Percentiles rank a stretch among this genome's conserved stretches.
Evolutionary conservation across 192 early-diverging fungal genomes (phyloP).

Genomic region (Dispira simplex): DNA sequence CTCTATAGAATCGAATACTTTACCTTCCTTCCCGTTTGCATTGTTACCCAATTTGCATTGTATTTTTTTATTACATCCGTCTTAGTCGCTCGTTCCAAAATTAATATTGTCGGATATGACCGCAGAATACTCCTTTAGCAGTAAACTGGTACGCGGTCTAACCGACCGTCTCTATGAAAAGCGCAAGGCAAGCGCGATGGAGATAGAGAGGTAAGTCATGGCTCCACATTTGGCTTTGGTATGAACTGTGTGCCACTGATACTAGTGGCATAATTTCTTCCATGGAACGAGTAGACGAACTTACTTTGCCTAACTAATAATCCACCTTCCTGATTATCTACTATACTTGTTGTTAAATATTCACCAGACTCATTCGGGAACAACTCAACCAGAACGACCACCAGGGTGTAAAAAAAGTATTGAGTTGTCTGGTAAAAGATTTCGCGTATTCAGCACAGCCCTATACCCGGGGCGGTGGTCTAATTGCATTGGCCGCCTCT

Average conservation of each 20-base stretch:
- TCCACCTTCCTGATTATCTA: slow-evolving; percentile 1
- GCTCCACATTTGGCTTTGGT: too few species aligned
- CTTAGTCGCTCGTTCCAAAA: too few species aligned
- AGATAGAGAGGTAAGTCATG: slow-evolving; percentile 59
- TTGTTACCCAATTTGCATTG: too few species aligned
- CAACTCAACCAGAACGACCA: slow-evolving; percentile 34
- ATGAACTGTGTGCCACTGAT: too few species aligned
- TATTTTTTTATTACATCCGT: too few species aligned
- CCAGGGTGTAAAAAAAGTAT: slow-evolving; percentile 46
- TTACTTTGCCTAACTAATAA: background rate
- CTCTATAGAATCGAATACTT: too few species aligned
- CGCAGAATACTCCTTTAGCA: background rate
- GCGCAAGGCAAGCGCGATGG: slow-evolving; percentile 79
- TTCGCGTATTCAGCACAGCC: slow-evolving; percentile 79
- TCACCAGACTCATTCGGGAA: slow-evolving; percentile 43
- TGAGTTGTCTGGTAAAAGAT: slow-evolving; percentile 66
- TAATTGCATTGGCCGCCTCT: slow-evolving; percentile 80
- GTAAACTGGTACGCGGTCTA: slow-evolving; percentile 47
- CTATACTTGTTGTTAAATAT: slow-evolving; percentile 1
- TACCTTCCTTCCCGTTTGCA: too few species aligned
- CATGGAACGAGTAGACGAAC: too few species aligned
- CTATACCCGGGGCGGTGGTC: slow-evolving; percentile 80
- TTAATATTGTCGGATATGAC: background rate
- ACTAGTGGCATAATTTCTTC: too few species aligned
- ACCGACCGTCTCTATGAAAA: slow-evolving; percentile 89